phyloP scores from a whole-genome alignment of 768 basidiomycete species.

The Amanita pallidorosea region DNA sequence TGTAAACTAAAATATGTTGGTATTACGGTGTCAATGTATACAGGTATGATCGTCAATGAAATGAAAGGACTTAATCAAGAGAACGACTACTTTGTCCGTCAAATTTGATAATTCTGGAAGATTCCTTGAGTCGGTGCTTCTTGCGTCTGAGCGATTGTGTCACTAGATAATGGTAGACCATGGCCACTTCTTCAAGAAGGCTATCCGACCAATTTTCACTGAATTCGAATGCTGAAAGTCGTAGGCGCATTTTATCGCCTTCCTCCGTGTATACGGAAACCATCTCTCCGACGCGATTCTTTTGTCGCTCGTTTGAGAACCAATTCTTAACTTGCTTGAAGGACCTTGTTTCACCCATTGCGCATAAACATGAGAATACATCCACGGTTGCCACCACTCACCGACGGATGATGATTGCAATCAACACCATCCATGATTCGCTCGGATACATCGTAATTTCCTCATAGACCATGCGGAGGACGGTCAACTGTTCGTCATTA shows the following conservation, averaged over 20 bases:
- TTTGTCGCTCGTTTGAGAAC: constrained; percentile 57
- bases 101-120: constrained; percentile 1
- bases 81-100: constrained; percentile 4
- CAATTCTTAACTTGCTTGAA: constrained; percentile 57
- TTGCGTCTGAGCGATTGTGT: constrained; percentile 18
- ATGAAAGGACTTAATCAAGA: constrained; percentile 3
- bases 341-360: constrained; percentile 22
- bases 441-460: constrained; percentile 57
- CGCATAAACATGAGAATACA: constrained; percentile 3
- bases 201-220: constrained; percentile 51
- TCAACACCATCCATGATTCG: constrained; percentile 48
- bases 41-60: constrained; percentile 1
- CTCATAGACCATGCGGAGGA: constrained; percentile 54
- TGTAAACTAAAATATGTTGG: constrained; percentile 3
- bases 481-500: constrained; percentile 42
- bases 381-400: constrained; percentile 14
- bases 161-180: constrained; percentile 41
- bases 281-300: constrained; percentile 29
- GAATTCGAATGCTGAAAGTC: constrained; percentile 32
- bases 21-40: constrained; percentile 1
- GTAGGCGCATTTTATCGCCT: constrained; percentile 36
- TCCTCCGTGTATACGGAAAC: constrained; percentile 25
- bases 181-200: constrained; percentile 51
- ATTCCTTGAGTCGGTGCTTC: constrained; percentile 2
- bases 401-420: constrained; percentile 49